Conservation (phyloP, 306 rosid genomes). For the Prunus mira region DNA sequence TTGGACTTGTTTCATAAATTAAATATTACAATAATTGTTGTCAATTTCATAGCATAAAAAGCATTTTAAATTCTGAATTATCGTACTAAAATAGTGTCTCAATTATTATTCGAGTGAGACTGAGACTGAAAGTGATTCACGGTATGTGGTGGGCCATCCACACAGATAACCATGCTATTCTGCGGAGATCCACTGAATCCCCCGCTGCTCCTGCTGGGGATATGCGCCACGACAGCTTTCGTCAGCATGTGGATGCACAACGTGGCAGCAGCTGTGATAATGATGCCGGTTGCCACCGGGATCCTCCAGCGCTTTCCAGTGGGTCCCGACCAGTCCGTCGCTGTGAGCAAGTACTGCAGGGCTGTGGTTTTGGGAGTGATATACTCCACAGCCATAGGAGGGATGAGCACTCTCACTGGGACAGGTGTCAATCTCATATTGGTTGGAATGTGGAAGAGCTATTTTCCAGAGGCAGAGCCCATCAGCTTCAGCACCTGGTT, state of each 20-base stretch:
- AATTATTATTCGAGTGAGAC: not conserved
- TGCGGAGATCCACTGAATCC: slow-evolving; percentile 82
- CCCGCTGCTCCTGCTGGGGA: slow-evolving; percentile 55
- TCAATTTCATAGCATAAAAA: too few species aligned
- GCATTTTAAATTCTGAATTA: not conserved
- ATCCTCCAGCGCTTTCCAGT: slow-evolving; percentile 59
- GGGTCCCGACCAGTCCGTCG: slow-evolving; percentile 34
- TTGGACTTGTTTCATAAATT: too few species aligned
- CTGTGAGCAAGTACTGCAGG: slow-evolving; percentile 53
- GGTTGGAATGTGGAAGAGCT: slow-evolving; percentile 85
- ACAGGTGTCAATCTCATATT: slow-evolving; percentile 85
- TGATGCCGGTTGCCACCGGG: slow-evolving; percentile 96
- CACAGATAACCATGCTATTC: slow-evolving; percentile 57
- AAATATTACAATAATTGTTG: too few species aligned
- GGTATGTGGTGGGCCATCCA: not conserved
- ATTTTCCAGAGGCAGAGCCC: slow-evolving; percentile 50
- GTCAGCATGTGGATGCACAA: slow-evolving; percentile 98
- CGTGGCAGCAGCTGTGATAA: slow-evolving; percentile 74
- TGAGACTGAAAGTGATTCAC: not conserved
- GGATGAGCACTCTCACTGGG: slow-evolving; percentile 82
- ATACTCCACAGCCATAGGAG: slow-evolving; percentile 63
- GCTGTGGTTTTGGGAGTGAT: slow-evolving; percentile 77
- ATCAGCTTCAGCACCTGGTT: slow-evolving; percentile 78
- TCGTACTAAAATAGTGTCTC: not conserved
- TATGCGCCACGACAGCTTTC: slow-evolving; percentile 69